These are phyloP conservation scores for Glarea lozoyensis DNA, from an alignment of 495 filamentous ascomycete genomes.

Conservation along the genomic window DNA sequence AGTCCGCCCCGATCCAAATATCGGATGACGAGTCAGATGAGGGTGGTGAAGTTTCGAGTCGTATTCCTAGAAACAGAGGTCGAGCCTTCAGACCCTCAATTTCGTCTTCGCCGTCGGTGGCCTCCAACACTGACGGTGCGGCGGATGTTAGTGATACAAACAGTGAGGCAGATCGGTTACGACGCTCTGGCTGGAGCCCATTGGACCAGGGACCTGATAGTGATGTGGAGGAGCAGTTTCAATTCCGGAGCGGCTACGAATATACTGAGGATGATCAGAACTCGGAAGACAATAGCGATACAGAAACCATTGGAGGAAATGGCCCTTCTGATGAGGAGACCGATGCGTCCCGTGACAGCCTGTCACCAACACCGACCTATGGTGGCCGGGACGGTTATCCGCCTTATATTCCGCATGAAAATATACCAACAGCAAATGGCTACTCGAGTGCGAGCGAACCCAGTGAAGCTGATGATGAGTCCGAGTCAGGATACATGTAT, in stretches of 20 bases:
- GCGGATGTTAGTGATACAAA: constrained; percentile 16
- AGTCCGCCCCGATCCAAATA: constrained; percentile 2
- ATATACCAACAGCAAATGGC: neutral
- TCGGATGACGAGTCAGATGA: constrained; percentile 22
- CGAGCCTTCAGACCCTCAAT: neutral
- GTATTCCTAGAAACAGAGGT: constrained; percentile 5
- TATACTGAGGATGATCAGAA: constrained; percentile 10
- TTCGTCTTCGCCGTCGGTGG: neutral
- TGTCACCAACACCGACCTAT: constrained; percentile 11
- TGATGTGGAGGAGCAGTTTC: constrained; percentile 7
- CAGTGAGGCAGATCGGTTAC: constrained; percentile 14
- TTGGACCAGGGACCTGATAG: constrained; percentile 14
- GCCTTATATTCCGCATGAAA: neutral
- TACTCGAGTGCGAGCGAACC: neutral
- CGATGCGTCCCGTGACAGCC: constrained; percentile 4
- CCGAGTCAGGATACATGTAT: constrained; percentile 3
- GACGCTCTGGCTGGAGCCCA: constrained; percentile 20
- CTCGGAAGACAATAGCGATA: constrained; percentile 19
- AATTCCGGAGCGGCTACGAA: neutral
- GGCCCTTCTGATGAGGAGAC: constrained; percentile 13
- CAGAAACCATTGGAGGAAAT: constrained; percentile 19
- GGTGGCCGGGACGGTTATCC: neutral
- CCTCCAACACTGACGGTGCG: constrained; percentile 4
- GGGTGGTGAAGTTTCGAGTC: constrained; percentile 17
- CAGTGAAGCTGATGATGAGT: constrained; percentile 11